These are phyloP conservation scores for Podospora appendiculata DNA, from an alignment of 495 filamentous ascomycete genomes.

Conservation along the genomic window DNA sequence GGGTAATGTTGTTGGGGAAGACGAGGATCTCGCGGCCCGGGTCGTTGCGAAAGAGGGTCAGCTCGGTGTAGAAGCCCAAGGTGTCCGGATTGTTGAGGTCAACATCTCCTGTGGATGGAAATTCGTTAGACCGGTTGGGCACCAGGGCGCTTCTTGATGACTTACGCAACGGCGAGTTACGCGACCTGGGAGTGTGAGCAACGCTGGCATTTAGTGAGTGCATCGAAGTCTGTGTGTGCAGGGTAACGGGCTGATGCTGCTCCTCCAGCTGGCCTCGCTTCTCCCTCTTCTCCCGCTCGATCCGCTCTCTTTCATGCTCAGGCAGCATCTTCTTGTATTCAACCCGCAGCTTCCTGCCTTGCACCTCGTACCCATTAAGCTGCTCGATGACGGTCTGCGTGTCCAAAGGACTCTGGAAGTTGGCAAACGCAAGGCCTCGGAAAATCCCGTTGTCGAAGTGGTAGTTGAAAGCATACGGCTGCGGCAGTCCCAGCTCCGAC, in stretches of 20 bases:
- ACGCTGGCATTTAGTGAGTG: conserved; percentile 66
- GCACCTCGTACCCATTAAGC: conserved; percentile 91
- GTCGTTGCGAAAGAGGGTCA: conserved; percentile 83
- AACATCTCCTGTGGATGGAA: conserved; percentile 46
- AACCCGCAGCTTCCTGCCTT: conserved; percentile 87
- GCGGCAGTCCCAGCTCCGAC: conserved; percentile 81
- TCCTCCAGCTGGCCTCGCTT: conserved; percentile 93
- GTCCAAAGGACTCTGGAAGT: conserved; percentile 93
- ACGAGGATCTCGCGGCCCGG: conserved; percentile 66
- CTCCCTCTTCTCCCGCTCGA: conserved; percentile 95
- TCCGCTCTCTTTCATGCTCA: conserved; percentile 85
- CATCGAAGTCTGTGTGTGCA: conserved; percentile 79
- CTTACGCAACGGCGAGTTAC: conserved; percentile 33
- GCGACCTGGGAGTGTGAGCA: conserved; percentile 21
- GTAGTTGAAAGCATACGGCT: conserved; percentile 98
- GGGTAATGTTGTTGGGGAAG: conserved; percentile 73
- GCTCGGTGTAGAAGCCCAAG: conserved; percentile 78
- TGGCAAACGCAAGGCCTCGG: conserved; percentile 91
- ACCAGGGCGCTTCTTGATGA: conserved; percentile 5
- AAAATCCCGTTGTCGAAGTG: conserved; percentile 99
- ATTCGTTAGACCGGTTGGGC: conserved; percentile 23
- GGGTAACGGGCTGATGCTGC: conserved; percentile 65
- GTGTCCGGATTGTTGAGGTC: conserved; percentile 90
- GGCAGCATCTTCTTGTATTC: conserved; percentile 99
- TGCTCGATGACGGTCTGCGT: conserved; percentile 83